Percentiles rank a stretch among this genome's conserved stretches.
Conservation (phyloP, 805 yeast genomes). For the Candida vartiovaarae region DNA sequence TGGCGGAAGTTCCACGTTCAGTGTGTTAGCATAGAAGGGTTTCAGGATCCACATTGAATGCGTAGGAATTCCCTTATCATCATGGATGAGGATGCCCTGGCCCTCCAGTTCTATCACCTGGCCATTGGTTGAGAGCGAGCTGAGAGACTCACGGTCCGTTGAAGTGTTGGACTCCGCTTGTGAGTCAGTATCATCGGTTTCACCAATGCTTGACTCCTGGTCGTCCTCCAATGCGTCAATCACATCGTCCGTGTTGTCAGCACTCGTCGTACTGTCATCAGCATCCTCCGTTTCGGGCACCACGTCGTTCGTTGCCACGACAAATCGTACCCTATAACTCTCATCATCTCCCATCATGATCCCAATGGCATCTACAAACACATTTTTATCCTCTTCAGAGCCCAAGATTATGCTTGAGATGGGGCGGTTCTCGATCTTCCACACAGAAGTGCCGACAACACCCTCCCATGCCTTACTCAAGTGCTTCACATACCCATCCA, state of each 20-base stretch:
- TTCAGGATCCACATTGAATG: conserved; percentile 93
- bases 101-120: conserved; percentile 76
- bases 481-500: conserved; percentile 72
- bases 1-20: conserved; percentile 63
- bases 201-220: conserved; percentile 4
- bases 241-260: conserved; percentile 11
- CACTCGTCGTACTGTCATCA: conserved; percentile 9
- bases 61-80: conserved; percentile 50
- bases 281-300: conserved; percentile 11
- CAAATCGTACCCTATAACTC: conserved; percentile 70
- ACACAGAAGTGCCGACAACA: conserved; percentile 60
- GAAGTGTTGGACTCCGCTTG: conserved; percentile 3
- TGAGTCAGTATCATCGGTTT: neutral
- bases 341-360: conserved; percentile 68
- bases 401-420: conserved; percentile 64
- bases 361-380: conserved; percentile 63
- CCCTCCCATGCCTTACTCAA: conserved; percentile 72
- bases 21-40: conserved; percentile 60
- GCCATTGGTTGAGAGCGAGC: conserved; percentile 47
- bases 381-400: conserved; percentile 50
- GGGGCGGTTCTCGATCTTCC: conserved; percentile 48
- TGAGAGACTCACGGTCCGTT: conserved; percentile 27
- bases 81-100: conserved; percentile 82
- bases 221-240: conserved; percentile 14
- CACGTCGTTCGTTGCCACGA: conserved; percentile 36